These are phyloP conservation scores for Allantophomopsis lycopodina DNA, from an alignment of 2,329 filamentous ascomycete species.

Conservation along the genomic window DNA sequence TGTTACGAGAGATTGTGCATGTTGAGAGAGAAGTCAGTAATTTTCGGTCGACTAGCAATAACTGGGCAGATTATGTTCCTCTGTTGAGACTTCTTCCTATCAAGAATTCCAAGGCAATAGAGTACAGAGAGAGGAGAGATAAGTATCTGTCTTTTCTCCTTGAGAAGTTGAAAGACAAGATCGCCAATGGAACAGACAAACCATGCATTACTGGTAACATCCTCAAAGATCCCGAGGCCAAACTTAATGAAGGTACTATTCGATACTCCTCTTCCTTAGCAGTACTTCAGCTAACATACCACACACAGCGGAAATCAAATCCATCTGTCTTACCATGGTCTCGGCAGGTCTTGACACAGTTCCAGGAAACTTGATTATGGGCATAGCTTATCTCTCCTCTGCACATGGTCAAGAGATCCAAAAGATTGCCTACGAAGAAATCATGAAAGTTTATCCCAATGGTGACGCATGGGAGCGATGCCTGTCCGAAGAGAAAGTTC, in stretches of 20 bases:
- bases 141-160: conserved; percentile 48
- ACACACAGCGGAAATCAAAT: conserved; percentile 55
- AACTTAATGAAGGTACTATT: conserved; percentile 46
- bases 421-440: conserved; percentile 53
- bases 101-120: conserved; percentile 45
- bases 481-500: conserved; percentile 58
- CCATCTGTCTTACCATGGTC: conserved; percentile 72
- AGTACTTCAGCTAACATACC: conserved; percentile 22
- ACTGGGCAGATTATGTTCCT: conserved; percentile 78
- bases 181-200: conserved; percentile 47
- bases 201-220: conserved; percentile 60
- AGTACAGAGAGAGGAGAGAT: conserved; percentile 56
- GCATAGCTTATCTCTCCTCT: conserved; percentile 61
- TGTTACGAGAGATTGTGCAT: conserved; percentile 60
- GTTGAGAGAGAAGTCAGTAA: conserved; percentile 67
- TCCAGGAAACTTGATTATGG: conserved; percentile 67
- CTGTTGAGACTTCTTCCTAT: conserved; percentile 51
- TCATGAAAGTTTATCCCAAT: conserved; percentile 56
- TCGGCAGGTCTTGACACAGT: conserved; percentile 73
- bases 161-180: conserved; percentile 43
- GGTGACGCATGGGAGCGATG: conserved; percentile 67
- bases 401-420: conserved; percentile 57
- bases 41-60: conserved; percentile 67
- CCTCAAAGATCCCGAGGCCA: conserved; percentile 42
- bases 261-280: conserved; percentile 4